Percentiles rank a stretch among this genome's conserved stretches.
Evolutionary conservation across 2,329 filamentous ascomycete genomes (phyloP).

Genomic region (Paraphoma chrysanthemicola): DNA sequence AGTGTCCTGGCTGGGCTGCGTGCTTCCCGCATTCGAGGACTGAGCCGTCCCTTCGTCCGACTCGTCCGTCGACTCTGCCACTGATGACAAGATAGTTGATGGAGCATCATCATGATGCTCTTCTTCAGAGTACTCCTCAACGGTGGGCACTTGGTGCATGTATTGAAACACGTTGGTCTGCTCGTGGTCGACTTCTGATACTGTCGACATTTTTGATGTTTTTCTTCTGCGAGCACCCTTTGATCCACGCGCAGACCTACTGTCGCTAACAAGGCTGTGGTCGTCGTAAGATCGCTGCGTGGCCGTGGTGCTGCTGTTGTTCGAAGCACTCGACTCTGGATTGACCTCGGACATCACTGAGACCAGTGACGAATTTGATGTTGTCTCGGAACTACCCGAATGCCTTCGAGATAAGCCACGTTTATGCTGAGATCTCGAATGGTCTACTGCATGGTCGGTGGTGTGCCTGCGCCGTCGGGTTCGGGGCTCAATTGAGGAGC

Average conservation of each 20-base stretch:
- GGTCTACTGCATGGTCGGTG: slow-evolving; percentile 30
- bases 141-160: slow-evolving; percentile 19
- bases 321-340: slow-evolving; percentile 49
- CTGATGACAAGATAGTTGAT: slow-evolving; percentile 28
- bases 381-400: slow-evolving; percentile 33
- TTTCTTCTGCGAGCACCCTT: slow-evolving; percentile 16
- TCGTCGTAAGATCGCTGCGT: slow-evolving; percentile 54
- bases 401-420: slow-evolving; percentile 42
- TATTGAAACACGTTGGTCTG: slow-evolving; percentile 40
- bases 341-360: slow-evolving; percentile 53
- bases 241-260: slow-evolving; percentile 17
- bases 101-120: slow-evolving; percentile 20
- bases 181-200: slow-evolving; percentile 25
- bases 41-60: slow-evolving; percentile 20
- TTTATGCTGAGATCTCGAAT: slow-evolving; percentile 40
- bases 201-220: slow-evolving; percentile 13
- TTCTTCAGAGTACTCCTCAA: slow-evolving; percentile 13
- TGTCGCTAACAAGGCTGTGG: slow-evolving; percentile 26
- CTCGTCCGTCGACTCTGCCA: slow-evolving; percentile 26
- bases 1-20: slow-evolving; percentile 23
- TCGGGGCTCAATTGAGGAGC: slow-evolving; percentile 19
- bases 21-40: slow-evolving; percentile 35
- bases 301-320: slow-evolving; percentile 55
- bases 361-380: slow-evolving; percentile 51
- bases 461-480: slow-evolving; percentile 26